Evolutionary conservation across 306 rosid species (phyloP).

Genomic region (Pterocarpus macrocarpus): DNA sequence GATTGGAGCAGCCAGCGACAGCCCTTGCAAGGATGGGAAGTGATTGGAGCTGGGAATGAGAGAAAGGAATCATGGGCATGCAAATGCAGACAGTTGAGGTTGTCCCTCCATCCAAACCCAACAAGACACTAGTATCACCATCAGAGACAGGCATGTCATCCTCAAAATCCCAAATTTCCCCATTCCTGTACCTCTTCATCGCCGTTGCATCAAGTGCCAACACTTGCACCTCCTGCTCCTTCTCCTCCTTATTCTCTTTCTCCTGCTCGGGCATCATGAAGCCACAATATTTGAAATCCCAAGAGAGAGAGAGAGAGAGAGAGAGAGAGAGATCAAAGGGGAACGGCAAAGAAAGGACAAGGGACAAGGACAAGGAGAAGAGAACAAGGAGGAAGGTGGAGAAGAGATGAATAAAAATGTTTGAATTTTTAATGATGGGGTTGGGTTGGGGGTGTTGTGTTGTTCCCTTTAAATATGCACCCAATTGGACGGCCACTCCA

Average conservation of each 20-base stretch:
- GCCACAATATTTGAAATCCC: slow-evolving; percentile 12
- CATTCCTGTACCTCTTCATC: slow-evolving; percentile 80
- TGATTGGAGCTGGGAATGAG: slow-evolving; percentile 64
- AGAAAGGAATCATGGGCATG: slow-evolving; percentile 64
- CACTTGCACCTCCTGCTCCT: neutral
- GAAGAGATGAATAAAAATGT: neutral
- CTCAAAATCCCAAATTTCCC: slow-evolving; percentile 89
- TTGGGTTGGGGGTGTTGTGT: neutral
- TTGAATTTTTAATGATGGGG: slow-evolving; percentile 36
- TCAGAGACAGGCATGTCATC: slow-evolving; percentile 59
- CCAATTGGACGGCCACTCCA: slow-evolving; percentile 49
- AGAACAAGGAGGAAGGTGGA: slow-evolving; percentile 42
- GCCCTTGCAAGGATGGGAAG: slow-evolving; percentile 81
- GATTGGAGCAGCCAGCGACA: slow-evolving; percentile 94
- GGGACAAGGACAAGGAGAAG: slow-evolving; percentile 27
- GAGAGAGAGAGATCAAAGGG: slow-evolving; percentile 24
- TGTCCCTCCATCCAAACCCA: slow-evolving; percentile 92
- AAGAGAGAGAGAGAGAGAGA: neutral
- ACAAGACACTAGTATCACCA: slow-evolving; percentile 57
- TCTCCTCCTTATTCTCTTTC: slow-evolving; percentile 24
- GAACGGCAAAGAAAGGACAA: slow-evolving; percentile 45
- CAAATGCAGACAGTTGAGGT: slow-evolving; percentile 92
- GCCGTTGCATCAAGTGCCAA: slow-evolving; percentile 43
- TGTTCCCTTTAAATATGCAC: slow-evolving; percentile 4
- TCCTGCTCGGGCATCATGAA: slow-evolving; percentile 50